Evolutionary conservation across 805 yeast species (phyloP), one percentile per base, ranked within the genome.

Genomic region (Ogataea pignaliae): DNA sequence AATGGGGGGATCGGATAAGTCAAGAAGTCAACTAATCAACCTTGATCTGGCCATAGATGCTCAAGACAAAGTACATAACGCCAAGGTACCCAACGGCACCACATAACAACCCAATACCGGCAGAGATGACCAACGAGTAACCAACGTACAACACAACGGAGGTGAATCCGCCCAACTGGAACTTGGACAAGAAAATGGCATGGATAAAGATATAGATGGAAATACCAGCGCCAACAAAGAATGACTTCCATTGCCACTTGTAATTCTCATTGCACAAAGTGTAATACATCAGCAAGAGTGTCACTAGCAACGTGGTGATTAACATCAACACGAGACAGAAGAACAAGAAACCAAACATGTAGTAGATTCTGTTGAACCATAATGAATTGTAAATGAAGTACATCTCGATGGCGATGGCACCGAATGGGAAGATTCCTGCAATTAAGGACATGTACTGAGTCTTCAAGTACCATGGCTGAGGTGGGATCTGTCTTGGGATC

Each of bases 291-390:
- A 88, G 76, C 57, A 91, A 71, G 17, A 89, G 71, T 0, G 97
- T 83, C 29, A 89, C 88, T 47, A 90, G 72, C 12, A 85, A 73
- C 12, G 96, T 84, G 5, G 97, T 89, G 55, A 85, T 56, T 11
- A 87, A 70, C 88, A 88, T 85, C 60, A 90, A 72, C n/a, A 83
- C 51, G 61, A 87, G 82, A 56, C 97, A 89, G 69, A 90, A 81
- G 65, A 90, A 87, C 54, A 91, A 71, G 75, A 91, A 93, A 11
- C 98, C 99, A 73, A 93, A 93, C 98, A 93, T 91, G 75, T 90
- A 93, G 73, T 79, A 93, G 52, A 90, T 83, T 64, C 87, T 79
- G 74, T 87, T 89, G 67, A 86, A 88, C 99, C 99, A 91, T 53
- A 93, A 68, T 29, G 96, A 88, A 41, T 87, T 78, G 70, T 87